phyloP scores from a whole-genome alignment of 1,284 basidiomycete species.

The Grifola frondosa region DNA sequence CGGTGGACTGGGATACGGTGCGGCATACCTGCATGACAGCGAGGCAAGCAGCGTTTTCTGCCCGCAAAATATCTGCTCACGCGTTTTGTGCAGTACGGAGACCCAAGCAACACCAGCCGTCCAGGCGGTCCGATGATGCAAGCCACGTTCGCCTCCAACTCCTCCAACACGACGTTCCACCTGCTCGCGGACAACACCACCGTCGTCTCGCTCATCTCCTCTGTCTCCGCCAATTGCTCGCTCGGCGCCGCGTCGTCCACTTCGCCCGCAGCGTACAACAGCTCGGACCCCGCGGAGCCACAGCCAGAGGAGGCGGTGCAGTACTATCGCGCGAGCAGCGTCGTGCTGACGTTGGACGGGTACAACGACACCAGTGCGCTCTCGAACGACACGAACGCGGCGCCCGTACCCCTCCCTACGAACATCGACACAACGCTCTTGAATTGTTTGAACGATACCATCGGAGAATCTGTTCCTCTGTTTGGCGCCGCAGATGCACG shows the following conservation, averaged over 20 bases:
- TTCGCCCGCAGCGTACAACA: constrained; percentile 34
- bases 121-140: constrained; percentile 57
- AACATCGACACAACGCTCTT: constrained; percentile 47
- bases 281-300: constrained; percentile 32
- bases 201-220: constrained; percentile 45
- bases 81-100: constrained; percentile 49
- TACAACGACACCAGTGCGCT: constrained; percentile 61
- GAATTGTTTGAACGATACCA: constrained; percentile 57
- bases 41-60: constrained; percentile 35
- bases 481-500: constrained; percentile 30
- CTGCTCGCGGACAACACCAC: constrained; percentile 61
- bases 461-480: constrained; percentile 47
- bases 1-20: constrained; percentile 33
- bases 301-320: constrained; percentile 54
- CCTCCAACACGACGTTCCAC: constrained; percentile 49
- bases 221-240: constrained; percentile 48
- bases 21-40: constrained; percentile 42
- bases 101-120: constrained; percentile 48
- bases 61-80: neutral
- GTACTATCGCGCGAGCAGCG: constrained; percentile 59
- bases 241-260: constrained; percentile 27
- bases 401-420: constrained; percentile 50
- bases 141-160: constrained; percentile 49
- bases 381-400: constrained; percentile 37
- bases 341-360: constrained; percentile 56